Evolutionary conservation across 768 basidiomycete genomes (phyloP), one percentile per base, ranked within the genome.

Genomic region (Hericium alpestre): DNA sequence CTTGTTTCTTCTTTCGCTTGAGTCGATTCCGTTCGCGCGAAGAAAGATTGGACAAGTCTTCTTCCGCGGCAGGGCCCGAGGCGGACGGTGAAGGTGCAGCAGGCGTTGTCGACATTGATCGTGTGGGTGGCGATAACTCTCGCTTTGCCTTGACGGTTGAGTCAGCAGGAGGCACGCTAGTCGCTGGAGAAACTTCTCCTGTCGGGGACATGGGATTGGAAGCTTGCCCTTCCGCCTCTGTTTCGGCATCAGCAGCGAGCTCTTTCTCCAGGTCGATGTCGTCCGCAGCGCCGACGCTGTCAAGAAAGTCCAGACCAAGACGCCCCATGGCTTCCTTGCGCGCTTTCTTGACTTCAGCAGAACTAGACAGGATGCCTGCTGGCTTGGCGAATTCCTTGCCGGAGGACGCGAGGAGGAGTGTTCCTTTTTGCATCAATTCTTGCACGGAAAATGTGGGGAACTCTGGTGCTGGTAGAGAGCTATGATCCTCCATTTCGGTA

Each of bases 11-110:
- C 67, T 98, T 98, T 27, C 96, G 80, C 70, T 99, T 99, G 37
- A 98, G 74, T 50, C 94, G 82, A 67, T 96, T 96, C 37, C 89
- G 82, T 70, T 98, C 95, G 55, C 96, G 83, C 11, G 93, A 92
- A 37, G 93, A 96, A 48, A 98, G 73, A 6, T 79, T 79, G 46
- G 65, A 72, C 4, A 75, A 59, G 60, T 85, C 82, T 12, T 72
- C 59, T 46, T 83, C 79, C 22, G 74, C 65, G 11, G 70, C 69
- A 3, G 73, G 69, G 5, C 71, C 69, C 6, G 69, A 65, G 15
- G 77, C 73, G 9, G 81, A 71, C 0, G 84, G 81, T 0, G 83
- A 78, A 2, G 79, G 75, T 38, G 61, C 70, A 1, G 69, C 73
- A 38, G 79, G 76, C 0, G 76, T 77, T 12, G 72, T 70, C 0